Conservation (phyloP, 208 protist genomes). For the Trypanosoma conorhini region DNA sequence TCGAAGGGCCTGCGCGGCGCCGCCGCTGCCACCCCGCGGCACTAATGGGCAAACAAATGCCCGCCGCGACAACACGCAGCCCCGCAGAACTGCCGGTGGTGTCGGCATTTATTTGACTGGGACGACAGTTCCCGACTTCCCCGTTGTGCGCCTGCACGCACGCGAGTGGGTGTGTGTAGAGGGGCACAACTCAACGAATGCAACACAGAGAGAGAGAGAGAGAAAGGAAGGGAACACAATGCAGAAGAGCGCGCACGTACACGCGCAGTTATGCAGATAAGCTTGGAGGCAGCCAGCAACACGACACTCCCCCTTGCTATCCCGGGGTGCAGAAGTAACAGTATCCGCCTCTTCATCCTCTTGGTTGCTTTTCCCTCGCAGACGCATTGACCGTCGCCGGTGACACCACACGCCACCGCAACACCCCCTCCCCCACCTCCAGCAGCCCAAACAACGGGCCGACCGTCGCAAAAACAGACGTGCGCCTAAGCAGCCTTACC, state of each 20-base stretch:
- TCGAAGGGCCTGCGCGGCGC: background rate
- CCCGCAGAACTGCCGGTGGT: background rate
- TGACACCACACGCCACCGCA: background rate
- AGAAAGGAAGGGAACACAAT: background rate
- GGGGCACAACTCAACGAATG: background rate
- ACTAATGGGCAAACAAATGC: background rate
- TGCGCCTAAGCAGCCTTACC: background rate
- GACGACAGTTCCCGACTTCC: background rate
- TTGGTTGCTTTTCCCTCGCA: background rate
- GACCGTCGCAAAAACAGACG: background rate
- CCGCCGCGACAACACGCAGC: background rate
- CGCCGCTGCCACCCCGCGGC: background rate
- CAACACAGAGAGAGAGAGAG: too few species aligned
- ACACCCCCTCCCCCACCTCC: too few species aligned
- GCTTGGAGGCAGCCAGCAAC: too few species aligned
- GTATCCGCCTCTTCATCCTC: background rate
- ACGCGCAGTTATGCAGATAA: too few species aligned
- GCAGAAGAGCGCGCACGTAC: too few species aligned
- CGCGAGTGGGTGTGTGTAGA: background rate
- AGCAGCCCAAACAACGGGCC: background rate
- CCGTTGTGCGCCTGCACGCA: too few species aligned
- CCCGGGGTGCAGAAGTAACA: background rate
- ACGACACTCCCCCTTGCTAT: too few species aligned
- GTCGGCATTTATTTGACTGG: background rate
- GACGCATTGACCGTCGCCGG: background rate